phyloP scores from a whole-genome alignment of 768 basidiomycete species.

The Daedaleopsis sinensis region DNA sequence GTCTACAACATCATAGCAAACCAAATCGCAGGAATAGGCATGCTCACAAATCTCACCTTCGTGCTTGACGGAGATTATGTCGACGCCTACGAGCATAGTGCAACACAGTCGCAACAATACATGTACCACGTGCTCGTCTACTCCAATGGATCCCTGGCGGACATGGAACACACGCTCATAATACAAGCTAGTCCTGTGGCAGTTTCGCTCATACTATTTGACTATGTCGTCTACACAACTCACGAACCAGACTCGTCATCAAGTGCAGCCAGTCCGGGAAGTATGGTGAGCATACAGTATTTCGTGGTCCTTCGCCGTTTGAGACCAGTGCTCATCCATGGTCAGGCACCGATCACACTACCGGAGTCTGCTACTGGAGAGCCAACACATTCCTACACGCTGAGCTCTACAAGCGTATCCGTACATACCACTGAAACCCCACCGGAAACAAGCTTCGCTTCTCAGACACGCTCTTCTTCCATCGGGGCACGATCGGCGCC shows the following conservation, averaged over 20 bases:
- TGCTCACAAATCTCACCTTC: constrained; percentile 16
- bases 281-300: not conserved
- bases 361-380: too few species aligned
- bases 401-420: too few species aligned
- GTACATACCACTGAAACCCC: too few species aligned
- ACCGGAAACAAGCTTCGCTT: too few species aligned
- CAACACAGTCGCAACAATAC: too few species aligned
- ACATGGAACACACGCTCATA: not conserved
- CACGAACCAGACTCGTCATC: not conserved
- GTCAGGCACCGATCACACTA: not conserved
- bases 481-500: constrained; percentile 1
- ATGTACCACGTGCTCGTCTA: constrained; percentile 1
- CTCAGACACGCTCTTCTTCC: not conserved
- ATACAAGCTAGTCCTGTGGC: not conserved
- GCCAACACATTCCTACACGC: too few species aligned
- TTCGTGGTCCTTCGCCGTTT: not conserved
- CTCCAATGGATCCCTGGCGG: not conserved
- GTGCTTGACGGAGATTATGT: constrained; percentile 7
- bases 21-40: too few species aligned
- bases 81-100: not conserved
- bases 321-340: not conserved
- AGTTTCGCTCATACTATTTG: constrained; percentile 5
- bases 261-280: too few species aligned
- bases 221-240: constrained; percentile 8
- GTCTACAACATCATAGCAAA: constrained; percentile 4